Base-by-base conservation (phyloP, 148 eudicot genomes). In the Pharnaceum exiguum region DNA sequence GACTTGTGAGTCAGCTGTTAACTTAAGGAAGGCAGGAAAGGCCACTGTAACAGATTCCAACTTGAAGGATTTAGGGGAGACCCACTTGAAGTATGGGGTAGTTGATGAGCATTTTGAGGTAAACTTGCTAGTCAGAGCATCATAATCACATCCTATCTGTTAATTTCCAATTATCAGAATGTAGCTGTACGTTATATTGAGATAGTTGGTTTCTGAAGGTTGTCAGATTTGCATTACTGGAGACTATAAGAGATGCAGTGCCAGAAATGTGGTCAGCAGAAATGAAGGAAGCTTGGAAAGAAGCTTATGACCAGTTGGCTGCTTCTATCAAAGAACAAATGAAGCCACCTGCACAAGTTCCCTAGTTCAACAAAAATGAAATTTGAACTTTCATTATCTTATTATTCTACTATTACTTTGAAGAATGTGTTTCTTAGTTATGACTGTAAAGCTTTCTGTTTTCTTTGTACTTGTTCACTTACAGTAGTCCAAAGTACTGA, bases 31-130 rank as follows among this genome's bases (percentile, higher is more conserved):
- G 62, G 80, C 79, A 10, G 97, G 95, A 4, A 86, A 83, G 63
- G 81, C 66, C 16, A 79, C 84, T 11, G 71, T 86, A 10, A 75
- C 72, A 50, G 97, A 89, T 39, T 81, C 95, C 6, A 86, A 33
- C 65, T 67, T 90, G 54, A 77, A 70, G 30, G 78, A 82, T 54
- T 12, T 90, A 35, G 97, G 97, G 5, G 65, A 71, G 37, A 29
- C 51, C 7, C 97, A 90, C 75, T 66, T 70, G 45, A 81, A 73
- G 64, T 86, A 83, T 57, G 97, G 95, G 28, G 95, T 86, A 16
- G 95, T 67, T 21, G 84, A 86, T 59, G 95, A 90, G 72, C 97
- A 90, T 72, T 90, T 81, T 66, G 97, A 90, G 95, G 96, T 89
- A 63, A 32, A 35, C n/a, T 35, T 35, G 12, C 12, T 7, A 35